Conservation (phyloP, 345 rosid species). For the Salix brachista region DNA sequence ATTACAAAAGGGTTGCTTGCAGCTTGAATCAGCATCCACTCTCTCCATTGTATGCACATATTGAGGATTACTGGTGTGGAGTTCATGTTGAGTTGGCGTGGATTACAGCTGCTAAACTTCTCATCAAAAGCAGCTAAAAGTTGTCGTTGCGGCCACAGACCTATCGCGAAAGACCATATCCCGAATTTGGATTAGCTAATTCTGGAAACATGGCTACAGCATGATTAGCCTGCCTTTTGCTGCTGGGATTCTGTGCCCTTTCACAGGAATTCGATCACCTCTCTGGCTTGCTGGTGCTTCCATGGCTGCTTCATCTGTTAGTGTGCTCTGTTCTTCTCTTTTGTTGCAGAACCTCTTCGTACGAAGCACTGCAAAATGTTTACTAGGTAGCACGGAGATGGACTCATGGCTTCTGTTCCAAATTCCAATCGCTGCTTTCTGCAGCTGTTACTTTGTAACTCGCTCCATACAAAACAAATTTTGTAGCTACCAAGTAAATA, state of each 20-base stretch:
- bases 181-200: not conserved
- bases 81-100: constrained; percentile 5
- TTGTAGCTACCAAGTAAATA: too few relatives aligned
- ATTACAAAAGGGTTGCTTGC: too few relatives aligned
- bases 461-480: not conserved
- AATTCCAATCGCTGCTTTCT: not conserved
- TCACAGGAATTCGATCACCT: not conserved
- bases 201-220: not conserved
- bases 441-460: not conserved
- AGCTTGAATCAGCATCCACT: too few relatives aligned
- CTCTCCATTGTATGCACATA: too few relatives aligned
- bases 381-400: not conserved
- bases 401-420: not conserved
- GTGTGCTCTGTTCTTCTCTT: not conserved
- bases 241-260: constrained; percentile 6
- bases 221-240: not conserved
- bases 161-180: not conserved
- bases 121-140: not conserved
- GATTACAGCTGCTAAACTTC: not conserved
- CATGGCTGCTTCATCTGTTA: constrained; percentile 1
- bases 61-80: not conserved
- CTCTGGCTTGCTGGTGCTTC: not conserved
- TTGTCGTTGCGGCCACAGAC: not conserved
- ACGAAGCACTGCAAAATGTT: not conserved
- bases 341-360: not conserved